These are phyloP conservation scores for Blastobotrys petasosporus DNA, from an alignment of 1,139 yeast genomes.

Conservation along the genomic window DNA sequence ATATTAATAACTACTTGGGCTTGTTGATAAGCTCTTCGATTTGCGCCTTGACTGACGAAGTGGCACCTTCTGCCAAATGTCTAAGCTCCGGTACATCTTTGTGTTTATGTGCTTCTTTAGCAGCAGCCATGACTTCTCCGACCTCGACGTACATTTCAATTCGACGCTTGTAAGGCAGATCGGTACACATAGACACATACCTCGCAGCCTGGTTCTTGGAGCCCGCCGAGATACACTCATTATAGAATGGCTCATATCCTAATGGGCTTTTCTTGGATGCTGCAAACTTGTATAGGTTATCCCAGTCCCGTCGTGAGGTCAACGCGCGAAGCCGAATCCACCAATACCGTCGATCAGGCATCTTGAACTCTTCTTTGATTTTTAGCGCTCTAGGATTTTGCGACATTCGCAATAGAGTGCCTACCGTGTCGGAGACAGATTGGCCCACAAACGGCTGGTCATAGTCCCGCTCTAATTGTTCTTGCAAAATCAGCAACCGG, in stretches of 20 bases:
- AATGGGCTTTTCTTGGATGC: slow-evolving; percentile 57
- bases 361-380: slow-evolving; percentile 54
- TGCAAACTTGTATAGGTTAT: slow-evolving; percentile 48
- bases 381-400: slow-evolving; percentile 56
- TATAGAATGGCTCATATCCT: slow-evolving; percentile 62
- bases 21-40: slow-evolving; percentile 19
- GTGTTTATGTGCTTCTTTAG: slow-evolving; percentile 52
- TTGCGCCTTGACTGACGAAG: slow-evolving; percentile 30
- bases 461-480: slow-evolving; percentile 49
- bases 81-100: slow-evolving; percentile 46
- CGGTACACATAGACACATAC: slow-evolving; percentile 37
- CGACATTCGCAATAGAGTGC: slow-evolving; percentile 47
- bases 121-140: slow-evolving; percentile 51
- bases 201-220: slow-evolving; percentile 42
- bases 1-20: not conserved
- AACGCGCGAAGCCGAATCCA: slow-evolving; percentile 54
- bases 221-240: slow-evolving; percentile 45
- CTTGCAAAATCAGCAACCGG: slow-evolving; percentile 47
- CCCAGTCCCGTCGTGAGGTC: slow-evolving; percentile 52
- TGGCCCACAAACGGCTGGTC: slow-evolving; percentile 48
- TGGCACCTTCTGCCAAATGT: slow-evolving; percentile 33
- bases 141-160: slow-evolving; percentile 48
- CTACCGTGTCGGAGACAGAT: slow-evolving; percentile 53
- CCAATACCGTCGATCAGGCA: slow-evolving; percentile 61
- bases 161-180: slow-evolving; percentile 36